Percentiles rank a stretch among this genome's conserved stretches.
Conservation (phyloP, 73 alveolate genomes). For the Paramecium bursaria region DNA sequence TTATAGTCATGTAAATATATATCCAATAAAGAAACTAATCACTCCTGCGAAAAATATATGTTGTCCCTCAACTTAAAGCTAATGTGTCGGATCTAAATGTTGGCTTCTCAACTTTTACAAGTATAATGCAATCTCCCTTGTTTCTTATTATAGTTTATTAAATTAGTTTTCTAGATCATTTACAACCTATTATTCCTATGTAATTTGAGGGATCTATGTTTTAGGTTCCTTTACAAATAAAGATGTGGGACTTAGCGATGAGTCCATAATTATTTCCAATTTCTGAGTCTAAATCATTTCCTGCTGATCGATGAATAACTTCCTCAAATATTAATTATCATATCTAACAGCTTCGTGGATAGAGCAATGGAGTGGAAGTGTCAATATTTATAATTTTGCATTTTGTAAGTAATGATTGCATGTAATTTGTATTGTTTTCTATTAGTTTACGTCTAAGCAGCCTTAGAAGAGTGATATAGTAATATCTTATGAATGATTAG, state of each 20-base stretch:
- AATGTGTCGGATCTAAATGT: neutral
- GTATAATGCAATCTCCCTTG: neutral
- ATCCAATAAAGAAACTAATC: slow-evolving; percentile 39
- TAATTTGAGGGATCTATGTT: neutral
- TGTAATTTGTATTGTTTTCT: neutral
- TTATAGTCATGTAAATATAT: slow-evolving; percentile 10
- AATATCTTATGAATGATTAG: neutral
- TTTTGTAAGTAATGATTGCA: neutral
- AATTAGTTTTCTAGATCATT: neutral
- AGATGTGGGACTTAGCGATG: too few relatives aligned
- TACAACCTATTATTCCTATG: neutral
- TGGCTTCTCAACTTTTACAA: neutral
- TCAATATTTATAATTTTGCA: neutral
- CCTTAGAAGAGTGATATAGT: neutral
- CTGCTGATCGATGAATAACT: too few relatives aligned
- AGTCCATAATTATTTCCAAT: too few relatives aligned
- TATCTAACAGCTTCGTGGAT: neutral
- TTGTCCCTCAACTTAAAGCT: neutral
- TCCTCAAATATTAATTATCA: too few relatives aligned
- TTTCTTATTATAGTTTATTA: neutral
- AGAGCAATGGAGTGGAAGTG: neutral
- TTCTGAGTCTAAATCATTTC: too few relatives aligned
- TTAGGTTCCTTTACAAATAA: too few relatives aligned
- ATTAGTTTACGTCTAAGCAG: neutral
- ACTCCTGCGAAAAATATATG: slow-evolving; percentile 24